Base-by-base conservation (phyloP, 2,329 filamentous ascomycete genomes). In the Ophiostoma angusticollis region DNA sequence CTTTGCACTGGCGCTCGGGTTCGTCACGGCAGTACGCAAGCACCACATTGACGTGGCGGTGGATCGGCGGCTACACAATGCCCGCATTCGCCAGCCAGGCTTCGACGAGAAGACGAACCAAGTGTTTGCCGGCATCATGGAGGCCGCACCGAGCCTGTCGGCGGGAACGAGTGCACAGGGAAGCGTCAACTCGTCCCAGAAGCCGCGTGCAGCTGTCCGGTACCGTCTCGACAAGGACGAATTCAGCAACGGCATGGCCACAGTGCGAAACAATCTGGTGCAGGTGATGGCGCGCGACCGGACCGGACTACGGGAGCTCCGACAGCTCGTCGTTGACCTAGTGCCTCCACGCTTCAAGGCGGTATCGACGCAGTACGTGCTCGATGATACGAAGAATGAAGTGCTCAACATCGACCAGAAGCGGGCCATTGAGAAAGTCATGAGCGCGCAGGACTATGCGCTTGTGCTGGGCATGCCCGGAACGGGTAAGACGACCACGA, bases 391-490 rank as follows among this genome's bases (percentile, higher is more conserved):
- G 3, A 74, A 72, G 25, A 70, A 74, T 37, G 72, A 73, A 45
- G 72, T 66, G 37, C 74, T 98, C 49, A 98, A 98, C 48, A 67
- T 83, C 9, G 91, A 96, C 54, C 91, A 98, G 58, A 78, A 71
- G 52, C 71, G 69, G 42, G 91, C 91, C 0, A 86, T 98, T 37
- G 74, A 85, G 49, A 96, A 95, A 58, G 89, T 98, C 28, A 93
- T 98, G 81, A 85, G 81, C 52, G 89, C 91, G 3, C 74, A 83
- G 49, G 87, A 98, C 61, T 98, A 96, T 58, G 89, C 91, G 7
- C 68, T 98, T n/a, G 87, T 98, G 11, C 73, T 98, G 16, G 91
- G 91, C 21, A 98, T 98, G 91, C 91, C 91, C 2, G 91, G 91
- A 7, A 98, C 91, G 0, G 91, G 91, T 42, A 98, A 98, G 60